phyloP scores from a whole-genome alignment of 2,329 filamentous ascomycete species.

The Trichophyton benhamiae region DNA sequence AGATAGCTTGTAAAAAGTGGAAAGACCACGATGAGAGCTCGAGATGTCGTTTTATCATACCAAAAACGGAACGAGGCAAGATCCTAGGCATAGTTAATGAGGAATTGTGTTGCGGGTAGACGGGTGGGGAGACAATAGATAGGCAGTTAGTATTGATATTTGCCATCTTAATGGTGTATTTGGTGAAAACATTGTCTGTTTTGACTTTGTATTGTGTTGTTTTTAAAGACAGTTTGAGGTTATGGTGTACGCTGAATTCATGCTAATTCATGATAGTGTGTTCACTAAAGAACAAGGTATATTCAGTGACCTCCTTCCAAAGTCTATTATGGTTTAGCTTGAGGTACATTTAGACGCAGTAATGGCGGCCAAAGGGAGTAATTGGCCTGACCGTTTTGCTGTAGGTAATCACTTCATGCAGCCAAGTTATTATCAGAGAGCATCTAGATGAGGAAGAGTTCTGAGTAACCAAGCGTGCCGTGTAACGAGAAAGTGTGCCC shows the following conservation, averaged over 20 bases:
- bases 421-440: not conserved
- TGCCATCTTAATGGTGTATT: not conserved
- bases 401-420: not conserved
- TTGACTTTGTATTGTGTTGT: not conserved
- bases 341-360: not conserved
- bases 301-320: not conserved
- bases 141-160: not conserved
- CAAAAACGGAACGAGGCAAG: not conserved
- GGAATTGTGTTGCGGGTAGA: not conserved
- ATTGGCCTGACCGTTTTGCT: not conserved
- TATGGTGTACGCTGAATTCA: not conserved
- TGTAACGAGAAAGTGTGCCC: not conserved
- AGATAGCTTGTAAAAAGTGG: not conserved
- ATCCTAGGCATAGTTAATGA: not conserved
- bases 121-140: not conserved
- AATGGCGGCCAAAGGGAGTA: not conserved
- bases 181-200: not conserved
- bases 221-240: not conserved
- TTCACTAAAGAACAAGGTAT: not conserved
- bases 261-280: not conserved
- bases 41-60: not conserved
- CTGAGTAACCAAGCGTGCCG: not conserved
- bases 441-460: not conserved
- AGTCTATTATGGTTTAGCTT: not conserved
- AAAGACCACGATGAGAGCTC: not conserved